Conservation (phyloP, 441 rosid genomes). For the Hypseocharis bilobata region DNA sequence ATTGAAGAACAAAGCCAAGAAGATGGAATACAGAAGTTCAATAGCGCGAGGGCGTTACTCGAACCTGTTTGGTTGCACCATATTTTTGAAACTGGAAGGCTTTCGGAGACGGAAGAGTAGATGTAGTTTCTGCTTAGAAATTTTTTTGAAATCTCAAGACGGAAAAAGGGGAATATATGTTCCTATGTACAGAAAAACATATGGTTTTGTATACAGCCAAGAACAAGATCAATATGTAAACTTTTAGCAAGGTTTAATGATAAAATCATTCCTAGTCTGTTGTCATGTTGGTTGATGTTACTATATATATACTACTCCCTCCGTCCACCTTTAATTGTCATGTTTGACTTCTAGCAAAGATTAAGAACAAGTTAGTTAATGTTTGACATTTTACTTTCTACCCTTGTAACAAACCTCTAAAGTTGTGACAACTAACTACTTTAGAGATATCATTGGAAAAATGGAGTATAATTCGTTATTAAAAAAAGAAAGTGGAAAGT, state of each 20-base stretch:
- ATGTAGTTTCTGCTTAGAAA: conserved; percentile 4
- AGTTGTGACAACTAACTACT: too few relatives aligned
- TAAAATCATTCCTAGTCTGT: too few relatives aligned
- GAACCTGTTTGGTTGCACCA: conserved; percentile 84
- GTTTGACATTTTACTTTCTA: too few relatives aligned
- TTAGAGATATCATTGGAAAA: too few relatives aligned
- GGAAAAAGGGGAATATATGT: background rate
- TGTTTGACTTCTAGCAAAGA: too few relatives aligned
- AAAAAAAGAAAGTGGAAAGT: too few relatives aligned
- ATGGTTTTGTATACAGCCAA: background rate
- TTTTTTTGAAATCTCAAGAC: background rate
- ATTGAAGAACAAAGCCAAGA: conserved; percentile 43
- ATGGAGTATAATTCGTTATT: too few relatives aligned
- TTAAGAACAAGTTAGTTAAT: too few relatives aligned
- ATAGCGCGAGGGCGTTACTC: conserved; percentile 47
- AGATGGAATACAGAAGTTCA: conserved; percentile 34
- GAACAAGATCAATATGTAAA: background rate
- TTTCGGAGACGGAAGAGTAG: conserved; percentile 47
- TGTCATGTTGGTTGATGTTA: too few relatives aligned
- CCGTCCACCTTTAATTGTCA: too few relatives aligned
- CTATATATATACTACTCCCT: too few relatives aligned
- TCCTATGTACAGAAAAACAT: background rate
- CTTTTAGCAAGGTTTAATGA: background rate
- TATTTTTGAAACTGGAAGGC: conserved; percentile 66
- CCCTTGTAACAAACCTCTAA: too few relatives aligned